Conservation (phyloP, 2,329 filamentous ascomycete genomes). For the Hypoxylon sp. region DNA sequence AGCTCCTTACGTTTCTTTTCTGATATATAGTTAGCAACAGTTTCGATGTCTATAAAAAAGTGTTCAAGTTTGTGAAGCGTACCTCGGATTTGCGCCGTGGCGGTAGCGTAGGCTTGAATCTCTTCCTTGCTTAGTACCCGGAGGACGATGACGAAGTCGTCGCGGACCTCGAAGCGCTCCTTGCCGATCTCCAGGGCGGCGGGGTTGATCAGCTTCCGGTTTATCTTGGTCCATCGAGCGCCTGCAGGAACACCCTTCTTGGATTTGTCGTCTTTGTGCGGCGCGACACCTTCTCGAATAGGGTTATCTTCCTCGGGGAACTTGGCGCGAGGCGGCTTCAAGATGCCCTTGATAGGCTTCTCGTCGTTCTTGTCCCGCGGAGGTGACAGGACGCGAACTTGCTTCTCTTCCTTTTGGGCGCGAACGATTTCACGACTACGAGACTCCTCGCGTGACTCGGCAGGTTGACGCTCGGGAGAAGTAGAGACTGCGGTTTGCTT, state of each 20-base stretch:
- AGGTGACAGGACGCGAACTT: conserved; percentile 79
- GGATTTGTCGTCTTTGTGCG: conserved; percentile 86
- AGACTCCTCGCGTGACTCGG: conserved; percentile 49
- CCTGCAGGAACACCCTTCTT: conserved; percentile 79
- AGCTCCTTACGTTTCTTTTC: conserved; percentile 57
- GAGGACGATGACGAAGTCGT: conserved; percentile 93
- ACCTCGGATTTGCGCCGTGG: conserved; percentile 86
- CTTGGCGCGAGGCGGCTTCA: conserved; percentile 82
- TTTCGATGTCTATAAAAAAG: conserved; percentile 46
- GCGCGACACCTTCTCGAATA: conserved; percentile 88
- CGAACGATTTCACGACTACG: conserved; percentile 57
- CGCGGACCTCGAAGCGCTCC: conserved; percentile 90
- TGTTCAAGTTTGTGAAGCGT: conserved; percentile 48
- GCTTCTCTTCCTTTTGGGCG: conserved; percentile 58
- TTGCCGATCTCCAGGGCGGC: conserved; percentile 87
- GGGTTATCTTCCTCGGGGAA: conserved; percentile 90
- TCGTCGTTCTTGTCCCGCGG: conserved; percentile 72
- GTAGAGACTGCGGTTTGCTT: conserved; percentile 31
- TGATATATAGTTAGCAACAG: conserved; percentile 44
- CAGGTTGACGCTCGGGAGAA: conserved; percentile 31
- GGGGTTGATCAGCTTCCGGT: conserved; percentile 87
- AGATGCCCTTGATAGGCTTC: conserved; percentile 82
- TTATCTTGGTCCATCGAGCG: conserved; percentile 94
- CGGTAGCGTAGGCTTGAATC: conserved; percentile 86
- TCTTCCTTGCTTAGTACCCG: conserved; percentile 89